Evolutionary conservation across 768 basidiomycete species (phyloP).

Genomic region (Gyrodon lividus): DNA sequence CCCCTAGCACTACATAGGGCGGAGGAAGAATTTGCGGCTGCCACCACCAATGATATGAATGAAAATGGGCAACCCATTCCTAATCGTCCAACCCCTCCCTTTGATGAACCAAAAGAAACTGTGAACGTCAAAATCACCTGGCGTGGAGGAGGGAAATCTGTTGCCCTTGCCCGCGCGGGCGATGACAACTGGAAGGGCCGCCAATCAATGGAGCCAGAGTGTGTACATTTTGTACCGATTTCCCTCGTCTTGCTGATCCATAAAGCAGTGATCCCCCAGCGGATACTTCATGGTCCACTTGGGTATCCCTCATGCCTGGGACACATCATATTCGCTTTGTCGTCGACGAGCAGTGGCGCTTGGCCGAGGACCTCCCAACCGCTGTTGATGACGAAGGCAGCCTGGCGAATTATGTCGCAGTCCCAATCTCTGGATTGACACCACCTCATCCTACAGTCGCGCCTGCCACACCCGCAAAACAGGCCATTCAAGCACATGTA

Average conservation of each 20-base stretch:
- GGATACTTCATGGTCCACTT: constrained; percentile 36
- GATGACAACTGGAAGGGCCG: constrained; percentile 77
- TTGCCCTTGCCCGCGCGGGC: constrained; percentile 68
- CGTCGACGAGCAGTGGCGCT: constrained; percentile 85
- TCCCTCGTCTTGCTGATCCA: constrained; percentile 16
- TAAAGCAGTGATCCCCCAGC: constrained; percentile 29
- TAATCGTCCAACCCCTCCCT: constrained; percentile 14
- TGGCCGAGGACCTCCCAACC: constrained; percentile 75
- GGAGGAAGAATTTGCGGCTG: constrained; percentile 25
- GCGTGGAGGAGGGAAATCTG: constrained; percentile 61
- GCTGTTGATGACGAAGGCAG: constrained; percentile 94
- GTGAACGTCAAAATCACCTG: constrained; percentile 57
- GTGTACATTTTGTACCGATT: constrained; percentile 27
- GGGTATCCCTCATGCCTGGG: constrained; percentile 71
- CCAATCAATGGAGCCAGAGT: constrained; percentile 64
- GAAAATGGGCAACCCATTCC: constrained; percentile 22
- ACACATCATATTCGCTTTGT: constrained; percentile 95
- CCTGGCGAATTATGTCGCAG: constrained; percentile 88
- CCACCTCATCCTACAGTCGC: constrained; percentile 34
- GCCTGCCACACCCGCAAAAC: constrained; percentile 33
- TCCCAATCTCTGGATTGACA: constrained; percentile 33
- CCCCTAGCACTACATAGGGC: constrained; percentile 50
- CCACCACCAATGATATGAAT: constrained; percentile 5
- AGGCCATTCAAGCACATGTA: constrained; percentile 25
- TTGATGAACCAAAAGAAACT: constrained; percentile 30